Evolutionary conservation across 2,329 filamentous ascomycete species (phyloP).

Genomic region (Fusarium multiceps): DNA sequence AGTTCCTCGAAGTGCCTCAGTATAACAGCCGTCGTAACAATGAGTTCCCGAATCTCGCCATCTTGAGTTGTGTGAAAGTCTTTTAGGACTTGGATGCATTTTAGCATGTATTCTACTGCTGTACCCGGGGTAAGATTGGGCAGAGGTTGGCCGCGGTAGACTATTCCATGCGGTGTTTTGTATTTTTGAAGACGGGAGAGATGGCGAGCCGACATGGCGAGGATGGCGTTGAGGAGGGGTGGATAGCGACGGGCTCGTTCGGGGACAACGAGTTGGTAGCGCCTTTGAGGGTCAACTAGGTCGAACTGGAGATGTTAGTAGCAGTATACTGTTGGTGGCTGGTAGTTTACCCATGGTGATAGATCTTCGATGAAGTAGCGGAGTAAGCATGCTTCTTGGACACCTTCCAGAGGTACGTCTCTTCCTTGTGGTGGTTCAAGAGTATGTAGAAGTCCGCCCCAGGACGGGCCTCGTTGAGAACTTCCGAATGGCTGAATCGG

Average conservation of each 20-base stretch:
- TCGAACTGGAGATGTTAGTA: conserved; percentile 16
- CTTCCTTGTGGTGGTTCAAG: conserved; percentile 9
- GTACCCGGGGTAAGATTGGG: conserved; percentile 11
- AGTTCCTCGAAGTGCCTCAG: conserved; percentile 38
- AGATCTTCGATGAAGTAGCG: conserved; percentile 38
- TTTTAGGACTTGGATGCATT: conserved; percentile 32
- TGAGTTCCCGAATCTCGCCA: conserved; percentile 32
- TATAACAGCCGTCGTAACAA: conserved; percentile 30
- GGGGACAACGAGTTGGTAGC: conserved; percentile 27
- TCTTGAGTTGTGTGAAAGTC: conserved; percentile 35
- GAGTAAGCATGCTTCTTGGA: conserved; percentile 38
- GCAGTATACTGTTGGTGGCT: rapidly evolving
- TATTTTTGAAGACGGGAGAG: conserved; percentile 24
- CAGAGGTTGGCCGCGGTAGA: conserved; percentile 29
- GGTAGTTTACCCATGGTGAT: conserved; percentile 21
- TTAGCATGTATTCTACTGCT: conserved; percentile 41
- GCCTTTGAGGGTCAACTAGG: conserved; percentile 22
- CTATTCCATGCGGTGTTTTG: conserved; percentile 4
- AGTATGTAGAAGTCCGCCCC: conserved; percentile 4
- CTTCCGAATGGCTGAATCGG: neutral
- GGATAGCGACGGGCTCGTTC: conserved; percentile 33
- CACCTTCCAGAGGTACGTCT: neutral
- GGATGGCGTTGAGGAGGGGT: conserved; percentile 28
- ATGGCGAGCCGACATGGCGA: conserved; percentile 30
- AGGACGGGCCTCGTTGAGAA: conserved; percentile 24